phyloP scores from a whole-genome alignment of 2,329 filamentous ascomycete species.

The Paradendryphiella salina region DNA sequence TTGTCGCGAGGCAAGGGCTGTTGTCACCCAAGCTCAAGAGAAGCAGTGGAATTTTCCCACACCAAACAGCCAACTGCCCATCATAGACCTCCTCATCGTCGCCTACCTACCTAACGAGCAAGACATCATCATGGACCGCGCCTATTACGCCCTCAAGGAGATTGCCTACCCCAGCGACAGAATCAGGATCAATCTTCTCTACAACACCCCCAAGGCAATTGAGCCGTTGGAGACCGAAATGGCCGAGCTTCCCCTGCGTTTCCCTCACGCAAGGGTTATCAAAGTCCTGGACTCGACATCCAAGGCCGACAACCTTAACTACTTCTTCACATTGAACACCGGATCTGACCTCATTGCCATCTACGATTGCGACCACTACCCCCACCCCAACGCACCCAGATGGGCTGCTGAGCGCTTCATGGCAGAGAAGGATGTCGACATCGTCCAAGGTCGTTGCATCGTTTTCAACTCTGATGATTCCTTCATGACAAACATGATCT shows the following conservation, averaged over 20 bases:
- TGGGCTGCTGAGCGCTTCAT: conserved; percentile 56
- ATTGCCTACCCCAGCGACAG: conserved; percentile 53
- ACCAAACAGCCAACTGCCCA: conserved; percentile 47
- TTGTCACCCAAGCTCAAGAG: conserved; percentile 44
- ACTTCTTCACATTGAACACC: conserved; percentile 52
- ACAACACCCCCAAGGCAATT: conserved; percentile 55
- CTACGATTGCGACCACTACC: conserved; percentile 57
- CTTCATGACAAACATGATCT: conserved; percentile 53
- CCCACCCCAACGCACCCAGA: conserved; percentile 54
- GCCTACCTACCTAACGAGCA: conserved; percentile 57
- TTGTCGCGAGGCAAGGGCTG: conserved; percentile 44
- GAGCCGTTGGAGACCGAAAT: conserved; percentile 53
- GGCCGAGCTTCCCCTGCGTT: conserved; percentile 43
- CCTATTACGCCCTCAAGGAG: conserved; percentile 53
- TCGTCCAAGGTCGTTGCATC: conserved; percentile 56
- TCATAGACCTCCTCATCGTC: conserved; percentile 55
- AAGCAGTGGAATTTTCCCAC: conserved; percentile 51
- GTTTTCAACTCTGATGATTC: conserved; percentile 53
- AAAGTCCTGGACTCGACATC: conserved; percentile 55
- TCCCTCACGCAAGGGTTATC: conserved; percentile 51
- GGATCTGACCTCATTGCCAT: conserved; percentile 54
- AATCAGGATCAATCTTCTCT: conserved; percentile 54
- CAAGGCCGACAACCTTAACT: conserved; percentile 57
- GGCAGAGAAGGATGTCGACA: conserved; percentile 49
- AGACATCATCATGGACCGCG: conserved; percentile 55